Evolutionary conservation across 768 basidiomycete species (phyloP).

Genomic region (Tulasnella sp.): DNA sequence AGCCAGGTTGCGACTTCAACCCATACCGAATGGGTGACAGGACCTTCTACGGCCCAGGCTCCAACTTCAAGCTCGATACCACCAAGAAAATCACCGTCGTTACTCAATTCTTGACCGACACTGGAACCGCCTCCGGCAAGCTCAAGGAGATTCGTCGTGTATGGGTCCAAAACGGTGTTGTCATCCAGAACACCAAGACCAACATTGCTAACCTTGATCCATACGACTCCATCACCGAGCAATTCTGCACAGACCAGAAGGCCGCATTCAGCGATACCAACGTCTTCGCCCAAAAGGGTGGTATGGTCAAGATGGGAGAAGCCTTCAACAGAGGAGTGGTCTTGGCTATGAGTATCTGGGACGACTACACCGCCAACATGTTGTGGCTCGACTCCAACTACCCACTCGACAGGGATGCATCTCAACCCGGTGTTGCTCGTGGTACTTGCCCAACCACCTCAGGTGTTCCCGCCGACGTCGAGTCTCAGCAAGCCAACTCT

Average conservation of each 20-base stretch:
- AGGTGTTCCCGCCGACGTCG: conserved; percentile 14
- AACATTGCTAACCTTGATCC: conserved; percentile 33
- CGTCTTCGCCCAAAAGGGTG: conserved; percentile 32
- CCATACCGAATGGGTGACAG: conserved; percentile 41
- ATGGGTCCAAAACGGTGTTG: conserved; percentile 36
- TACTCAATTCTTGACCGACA: conserved; percentile 42
- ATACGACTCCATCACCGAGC: conserved; percentile 16
- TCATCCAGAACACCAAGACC: conserved; percentile 39
- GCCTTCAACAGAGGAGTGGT: conserved; percentile 35
- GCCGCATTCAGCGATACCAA: conserved; percentile 33
- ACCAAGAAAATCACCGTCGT: conserved; percentile 41
- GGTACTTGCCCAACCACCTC: conserved; percentile 16
- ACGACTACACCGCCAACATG: conserved; percentile 43
- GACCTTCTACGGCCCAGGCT: conserved; percentile 36
- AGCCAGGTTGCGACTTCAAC: conserved; percentile 51
- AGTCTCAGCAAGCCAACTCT: conserved; percentile 7
- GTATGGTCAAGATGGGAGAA: conserved; percentile 28
- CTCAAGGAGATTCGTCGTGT: conserved; percentile 37
- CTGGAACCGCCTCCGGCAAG: conserved; percentile 34
- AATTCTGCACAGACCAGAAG: conserved; percentile 16
- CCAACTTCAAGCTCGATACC: conserved; percentile 43
- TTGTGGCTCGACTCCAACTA: conserved; percentile 33
- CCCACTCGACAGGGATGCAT: neutral
- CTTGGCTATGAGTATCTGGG: conserved; percentile 40
- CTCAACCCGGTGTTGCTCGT: conserved; percentile 14